Percentiles rank a stretch among this genome's conserved stretches.
These are phyloP conservation scores for Lachnellula arida DNA, from an alignment of 2,329 filamentous ascomycete species.

Conservation along the genomic window DNA sequence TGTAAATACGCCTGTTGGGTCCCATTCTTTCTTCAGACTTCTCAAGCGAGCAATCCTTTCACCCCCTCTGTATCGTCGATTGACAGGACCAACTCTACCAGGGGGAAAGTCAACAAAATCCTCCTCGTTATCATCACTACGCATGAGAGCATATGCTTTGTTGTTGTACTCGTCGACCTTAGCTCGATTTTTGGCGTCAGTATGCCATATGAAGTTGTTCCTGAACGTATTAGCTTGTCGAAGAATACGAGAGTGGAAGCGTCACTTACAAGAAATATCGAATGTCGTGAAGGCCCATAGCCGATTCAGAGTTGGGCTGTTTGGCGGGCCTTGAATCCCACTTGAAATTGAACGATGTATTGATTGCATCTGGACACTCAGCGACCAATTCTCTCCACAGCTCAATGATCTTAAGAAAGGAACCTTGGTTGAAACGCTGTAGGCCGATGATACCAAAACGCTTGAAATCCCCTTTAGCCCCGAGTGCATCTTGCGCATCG, in stretches of 20 bases:
- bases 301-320: constrained; percentile 3
- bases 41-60: constrained; percentile 20
- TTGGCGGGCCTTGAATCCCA: constrained; percentile 3
- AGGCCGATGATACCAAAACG: constrained; percentile 7
- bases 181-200: background rate
- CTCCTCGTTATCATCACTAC: background rate
- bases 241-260: background rate
- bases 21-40: constrained; percentile 26
- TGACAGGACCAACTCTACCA: background rate
- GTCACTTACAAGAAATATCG: constrained; percentile 2
- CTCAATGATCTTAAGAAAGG: constrained; percentile 5
- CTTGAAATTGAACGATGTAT: constrained; percentile 8
- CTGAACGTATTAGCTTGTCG: background rate
- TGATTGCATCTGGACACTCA: constrained; percentile 6
- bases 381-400: constrained; percentile 5
- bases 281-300: constrained; percentile 3
- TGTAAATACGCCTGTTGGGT: constrained; percentile 25
- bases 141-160: background rate
- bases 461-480: constrained; percentile 6
- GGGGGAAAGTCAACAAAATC: background rate
- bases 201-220: constrained; percentile 3
- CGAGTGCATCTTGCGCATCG: constrained; percentile 5
- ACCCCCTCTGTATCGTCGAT: background rate
- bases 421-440: constrained; percentile 1
- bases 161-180: background rate